Evolutionary conservation across 331 rosid species (phyloP).

Genomic region (Pyracantha coccinea): DNA sequence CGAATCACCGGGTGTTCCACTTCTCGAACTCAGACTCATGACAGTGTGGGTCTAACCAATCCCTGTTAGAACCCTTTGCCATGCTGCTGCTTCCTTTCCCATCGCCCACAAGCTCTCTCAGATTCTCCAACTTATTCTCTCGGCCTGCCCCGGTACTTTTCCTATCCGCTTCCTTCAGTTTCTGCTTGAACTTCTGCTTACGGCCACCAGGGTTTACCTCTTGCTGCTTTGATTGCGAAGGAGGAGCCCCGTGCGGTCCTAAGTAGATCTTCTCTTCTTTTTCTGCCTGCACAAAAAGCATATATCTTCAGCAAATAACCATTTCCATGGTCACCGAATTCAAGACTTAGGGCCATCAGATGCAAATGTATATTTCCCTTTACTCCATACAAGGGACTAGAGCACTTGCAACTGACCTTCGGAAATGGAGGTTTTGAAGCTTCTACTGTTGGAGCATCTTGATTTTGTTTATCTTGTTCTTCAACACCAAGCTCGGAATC

Average conservation of each 20-base stretch:
- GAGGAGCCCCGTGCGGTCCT: constrained; percentile 95
- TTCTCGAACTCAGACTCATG: constrained; percentile 81
- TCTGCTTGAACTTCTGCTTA: constrained; percentile 77
- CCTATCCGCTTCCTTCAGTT: constrained; percentile 86
- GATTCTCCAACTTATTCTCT: constrained; percentile 81
- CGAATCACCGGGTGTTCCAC: constrained; percentile 29
- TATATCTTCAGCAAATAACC: background rate
- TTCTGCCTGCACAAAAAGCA: constrained; percentile 36
- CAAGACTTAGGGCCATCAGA: background rate
- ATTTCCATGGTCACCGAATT: background rate
- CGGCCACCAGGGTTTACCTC: constrained; percentile 47
- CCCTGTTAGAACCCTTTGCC: constrained; percentile 56
- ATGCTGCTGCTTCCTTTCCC: constrained; percentile 35
- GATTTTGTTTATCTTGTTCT: constrained; percentile 34
- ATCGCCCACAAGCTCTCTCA: constrained; percentile 81
- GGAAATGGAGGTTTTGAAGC: constrained; percentile 48
- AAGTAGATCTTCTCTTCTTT: constrained; percentile 74
- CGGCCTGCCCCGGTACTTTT: constrained; percentile 52
- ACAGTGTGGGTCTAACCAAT: constrained; percentile 97
- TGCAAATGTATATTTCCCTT: background rate
- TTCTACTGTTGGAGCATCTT: constrained; percentile 35
- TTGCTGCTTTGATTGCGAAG: constrained; percentile 74
- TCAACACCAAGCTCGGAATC: constrained; percentile 85
- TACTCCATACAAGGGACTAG: background rate
- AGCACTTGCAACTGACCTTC: constrained; percentile 41